Base-by-base conservation (phyloP, 1,139 yeast species). In the Debaryomyces fabryi region DNA sequence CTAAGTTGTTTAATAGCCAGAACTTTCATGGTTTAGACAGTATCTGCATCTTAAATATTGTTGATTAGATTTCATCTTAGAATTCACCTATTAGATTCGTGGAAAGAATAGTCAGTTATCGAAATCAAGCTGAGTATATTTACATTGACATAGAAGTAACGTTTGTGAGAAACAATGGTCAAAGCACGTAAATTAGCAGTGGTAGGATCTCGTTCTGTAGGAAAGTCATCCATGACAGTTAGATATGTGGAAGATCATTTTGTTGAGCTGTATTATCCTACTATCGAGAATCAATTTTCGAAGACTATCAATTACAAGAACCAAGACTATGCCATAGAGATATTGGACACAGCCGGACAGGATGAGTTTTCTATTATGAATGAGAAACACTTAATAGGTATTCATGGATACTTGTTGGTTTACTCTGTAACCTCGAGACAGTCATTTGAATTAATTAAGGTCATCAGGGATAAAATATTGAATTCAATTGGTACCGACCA, bases 331-430 rank as follows among this genome's bases (percentile, higher is more conserved):
- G 87, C 88, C 49, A 82, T 93, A 25, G 97, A 91, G 64, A 88
- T 91, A 51, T 74, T 91, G 55, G 97, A 91, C 63, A 91, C 97
- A 0, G 96, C 97, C 0, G 97, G 97, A n/a, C 93, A 86, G 71
- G 96, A 91, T 67, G 96, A 91, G 71, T 88, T 86, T 64, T 83
- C 90, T 51, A 85, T 89, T 58, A 82, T 91, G 73, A 88, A 85
- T 63, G 93, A 88, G 66, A 88, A 88, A 60, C 88, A 89, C 54
- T 71, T 89, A 48, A 87, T 88, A 47, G 96, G 96, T 13, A 83
- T 88, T 46, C 96, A 89, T 63, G 97, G 97, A 2, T 88, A 88
- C 64, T 74, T 91, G 52, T 72, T 91, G 42, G 89, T 90, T 35
- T 91, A 88, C 68, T 86, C 95, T 45, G 91, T 91, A 45, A 85